phyloP scores from a whole-genome alignment of 164 flowering plant species.

The Brasenia schreberi region DNA sequence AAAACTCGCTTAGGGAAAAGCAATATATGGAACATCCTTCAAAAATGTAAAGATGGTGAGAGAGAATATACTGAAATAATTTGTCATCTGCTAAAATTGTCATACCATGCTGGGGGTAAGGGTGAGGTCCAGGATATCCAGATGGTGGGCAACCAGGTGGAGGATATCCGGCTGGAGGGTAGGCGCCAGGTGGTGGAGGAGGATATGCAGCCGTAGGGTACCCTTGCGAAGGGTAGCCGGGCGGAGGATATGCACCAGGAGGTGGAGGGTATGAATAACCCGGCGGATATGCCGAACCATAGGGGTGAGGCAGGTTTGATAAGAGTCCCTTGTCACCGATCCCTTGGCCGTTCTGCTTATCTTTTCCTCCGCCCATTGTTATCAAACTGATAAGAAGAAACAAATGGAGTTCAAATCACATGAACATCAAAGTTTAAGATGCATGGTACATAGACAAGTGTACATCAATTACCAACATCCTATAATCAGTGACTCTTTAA shows the following conservation, averaged over 20 bases:
- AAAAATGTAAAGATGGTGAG: too few relatives aligned
- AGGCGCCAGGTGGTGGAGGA: conserved; percentile 12
- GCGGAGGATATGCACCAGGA: conserved; percentile 23
- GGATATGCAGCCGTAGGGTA: conserved; percentile 39
- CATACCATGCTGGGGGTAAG: conserved; percentile 3
- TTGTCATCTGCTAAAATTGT: too few relatives aligned
- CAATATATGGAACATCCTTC: too few relatives aligned
- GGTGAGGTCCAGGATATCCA: not conserved
- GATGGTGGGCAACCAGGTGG: not conserved
- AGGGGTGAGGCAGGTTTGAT: conserved; percentile 22
- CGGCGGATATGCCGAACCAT: conserved; percentile 13
- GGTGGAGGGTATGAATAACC: conserved; percentile 18
- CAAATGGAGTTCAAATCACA: too few relatives aligned
- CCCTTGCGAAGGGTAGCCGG: conserved; percentile 19
- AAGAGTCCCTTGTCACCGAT: conserved; percentile 32
- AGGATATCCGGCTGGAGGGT: not conserved
- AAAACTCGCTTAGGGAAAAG: too few relatives aligned
- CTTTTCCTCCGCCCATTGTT: conserved; percentile 49
- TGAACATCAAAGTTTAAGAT: too few relatives aligned
- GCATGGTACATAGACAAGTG: too few relatives aligned
- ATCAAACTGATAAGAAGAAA: not conserved
- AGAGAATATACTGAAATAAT: not conserved
- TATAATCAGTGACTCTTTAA: too few relatives aligned
- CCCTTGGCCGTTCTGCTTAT: conserved; percentile 17
- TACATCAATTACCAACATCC: too few relatives aligned